A percentile compares a stretch with the other conserved stretches of the same genome.
Conservation (phyloP, 2,329 filamentous ascomycete species). For the Colletotrichum truncatum region DNA sequence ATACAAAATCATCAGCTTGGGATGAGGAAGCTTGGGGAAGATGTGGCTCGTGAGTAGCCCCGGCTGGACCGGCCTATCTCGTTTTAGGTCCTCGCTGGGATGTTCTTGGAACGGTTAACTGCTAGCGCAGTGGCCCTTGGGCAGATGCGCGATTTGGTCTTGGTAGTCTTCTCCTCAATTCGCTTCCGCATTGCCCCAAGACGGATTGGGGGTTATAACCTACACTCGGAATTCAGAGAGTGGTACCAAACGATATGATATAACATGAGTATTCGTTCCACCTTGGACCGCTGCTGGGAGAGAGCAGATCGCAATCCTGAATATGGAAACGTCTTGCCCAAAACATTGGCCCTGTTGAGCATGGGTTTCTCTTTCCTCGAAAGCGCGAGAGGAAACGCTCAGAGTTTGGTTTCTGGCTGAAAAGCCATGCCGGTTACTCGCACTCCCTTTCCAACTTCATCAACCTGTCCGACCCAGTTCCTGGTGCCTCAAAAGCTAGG, state of each 20-base stretch:
- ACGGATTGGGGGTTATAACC: background rate
- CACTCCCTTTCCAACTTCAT: background rate
- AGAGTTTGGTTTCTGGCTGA: background rate
- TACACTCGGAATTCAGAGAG: background rate
- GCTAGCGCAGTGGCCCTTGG: slow-evolving; percentile 9
- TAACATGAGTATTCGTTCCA: background rate
- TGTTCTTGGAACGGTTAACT: background rate
- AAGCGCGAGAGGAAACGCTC: background rate
- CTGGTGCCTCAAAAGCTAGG: slow-evolving; percentile 21
- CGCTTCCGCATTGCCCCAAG: background rate
- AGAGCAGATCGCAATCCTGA: too few relatives aligned
- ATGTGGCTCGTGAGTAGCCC: slow-evolving; percentile 24
- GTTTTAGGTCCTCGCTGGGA: background rate
- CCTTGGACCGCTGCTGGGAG: background rate
- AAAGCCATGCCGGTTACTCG: background rate
- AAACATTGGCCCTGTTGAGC: background rate
- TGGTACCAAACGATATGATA: background rate
- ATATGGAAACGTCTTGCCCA: too few relatives aligned
- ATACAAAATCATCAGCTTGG: background rate
- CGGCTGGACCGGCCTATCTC: slow-evolving; percentile 4
- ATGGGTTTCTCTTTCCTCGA: background rate
- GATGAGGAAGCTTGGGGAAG: background rate
- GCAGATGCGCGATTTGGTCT: background rate
- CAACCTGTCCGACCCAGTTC: background rate
- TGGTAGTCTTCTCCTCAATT: background rate